phyloP scores from a whole-genome alignment of 2,329 filamentous ascomycete species.

The Coccinonectria pachysandricola region DNA sequence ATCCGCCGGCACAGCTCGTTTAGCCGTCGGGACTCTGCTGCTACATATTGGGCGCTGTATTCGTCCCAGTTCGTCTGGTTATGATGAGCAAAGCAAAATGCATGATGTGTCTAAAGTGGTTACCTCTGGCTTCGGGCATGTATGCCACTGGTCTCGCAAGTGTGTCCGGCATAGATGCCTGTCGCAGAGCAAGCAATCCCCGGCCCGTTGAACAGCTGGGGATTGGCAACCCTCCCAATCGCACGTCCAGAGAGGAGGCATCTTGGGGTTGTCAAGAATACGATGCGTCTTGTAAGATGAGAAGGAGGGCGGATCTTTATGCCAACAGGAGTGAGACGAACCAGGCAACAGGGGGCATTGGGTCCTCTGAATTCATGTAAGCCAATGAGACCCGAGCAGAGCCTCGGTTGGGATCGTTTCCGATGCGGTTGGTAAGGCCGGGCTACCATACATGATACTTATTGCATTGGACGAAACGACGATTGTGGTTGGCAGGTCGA shows the following conservation, averaged over 20 bases:
- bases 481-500: no score
- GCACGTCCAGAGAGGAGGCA: constrained; percentile 1
- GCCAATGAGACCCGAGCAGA: no score
- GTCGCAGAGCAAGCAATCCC: constrained; percentile 17
- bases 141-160: constrained; percentile 7
- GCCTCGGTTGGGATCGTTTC: no score
- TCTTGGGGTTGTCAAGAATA: background rate
- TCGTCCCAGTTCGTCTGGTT: constrained; percentile 8
- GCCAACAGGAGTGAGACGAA: no score
- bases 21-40: constrained; percentile 10
- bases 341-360: no score
- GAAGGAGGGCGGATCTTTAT: no score
- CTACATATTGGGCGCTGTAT: constrained; percentile 8
- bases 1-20: constrained; percentile 8
- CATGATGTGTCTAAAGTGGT: no score
- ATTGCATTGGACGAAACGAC: no score
- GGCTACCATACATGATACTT: no score
- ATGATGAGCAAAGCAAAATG: no score
- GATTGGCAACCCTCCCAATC: constrained; percentile 2
- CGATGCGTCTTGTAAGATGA: background rate
- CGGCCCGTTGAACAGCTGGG: constrained; percentile 15
- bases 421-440: no score
- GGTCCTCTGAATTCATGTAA: no score
- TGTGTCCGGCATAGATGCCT: constrained; percentile 16
- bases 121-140: constrained; percentile 10